A percentile compares a stretch with the other conserved stretches of the same genome.
phyloP scores from a whole-genome alignment of 2,329 filamentous ascomycete genomes.

The Lachnellula subtilissima region DNA sequence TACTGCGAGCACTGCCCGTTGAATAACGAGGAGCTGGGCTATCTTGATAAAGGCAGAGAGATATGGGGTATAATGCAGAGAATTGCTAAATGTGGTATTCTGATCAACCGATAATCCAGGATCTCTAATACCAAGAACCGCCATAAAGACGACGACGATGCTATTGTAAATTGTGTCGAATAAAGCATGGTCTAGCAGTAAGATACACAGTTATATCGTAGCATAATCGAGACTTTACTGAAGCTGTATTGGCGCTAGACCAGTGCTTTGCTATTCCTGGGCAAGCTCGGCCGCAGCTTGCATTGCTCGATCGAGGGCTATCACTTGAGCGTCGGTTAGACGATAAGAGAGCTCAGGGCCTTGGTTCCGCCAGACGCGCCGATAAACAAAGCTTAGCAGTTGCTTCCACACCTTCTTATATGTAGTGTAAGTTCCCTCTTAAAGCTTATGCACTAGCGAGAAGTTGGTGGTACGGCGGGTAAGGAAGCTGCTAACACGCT shows the following conservation, averaged over 20 bases:
- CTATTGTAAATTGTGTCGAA: slow-evolving; percentile 9
- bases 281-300: background rate
- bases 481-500: slow-evolving; percentile 11
- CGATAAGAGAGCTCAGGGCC: background rate
- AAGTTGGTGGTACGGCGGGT: background rate
- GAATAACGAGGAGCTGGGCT: slow-evolving; percentile 4
- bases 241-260: background rate
- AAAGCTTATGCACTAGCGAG: slow-evolving; percentile 5
- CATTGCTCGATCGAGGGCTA: background rate
- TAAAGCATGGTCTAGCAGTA: slow-evolving; percentile 7
- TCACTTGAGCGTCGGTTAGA: slow-evolving; percentile 1
- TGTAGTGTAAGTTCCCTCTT: slow-evolving; percentile 2
- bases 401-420: slow-evolving; percentile 14
- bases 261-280: background rate
- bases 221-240: slow-evolving; percentile 4
- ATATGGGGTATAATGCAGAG: background rate
- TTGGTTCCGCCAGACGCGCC: slow-evolving; percentile 1
- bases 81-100: slow-evolving; percentile 1
- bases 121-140: slow-evolving; percentile 8
- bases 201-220: slow-evolving; percentile 3
- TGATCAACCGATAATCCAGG: no score
- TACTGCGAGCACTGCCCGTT: slow-evolving; percentile 6
- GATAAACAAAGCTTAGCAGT: slow-evolving; percentile 11
- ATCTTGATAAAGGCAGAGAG: slow-evolving; percentile 11
- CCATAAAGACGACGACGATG: slow-evolving; percentile 9